These are phyloP conservation scores for Penicillium mononematosum DNA, from an alignment of 495 filamentous ascomycete species.

Conservation along the genomic window DNA sequence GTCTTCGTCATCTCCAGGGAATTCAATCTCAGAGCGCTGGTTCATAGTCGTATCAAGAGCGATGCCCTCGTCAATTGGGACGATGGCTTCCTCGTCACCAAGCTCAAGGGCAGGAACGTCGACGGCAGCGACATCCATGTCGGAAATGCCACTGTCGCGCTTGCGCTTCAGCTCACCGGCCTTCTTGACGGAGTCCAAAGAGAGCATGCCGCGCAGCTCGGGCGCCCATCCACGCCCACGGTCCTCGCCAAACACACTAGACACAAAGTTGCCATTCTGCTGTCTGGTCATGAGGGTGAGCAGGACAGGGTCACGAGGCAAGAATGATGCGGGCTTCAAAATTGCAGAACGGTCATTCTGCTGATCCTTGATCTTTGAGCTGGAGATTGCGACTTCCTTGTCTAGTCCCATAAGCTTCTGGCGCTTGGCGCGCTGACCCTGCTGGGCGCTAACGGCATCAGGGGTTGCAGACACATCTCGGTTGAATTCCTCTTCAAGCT, in stretches of 20 bases:
- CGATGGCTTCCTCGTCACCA: slow-evolving; percentile 57
- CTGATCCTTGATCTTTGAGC: slow-evolving; percentile 67
- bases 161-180: slow-evolving; percentile 88
- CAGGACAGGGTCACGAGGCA: slow-evolving; percentile 81
- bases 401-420: slow-evolving; percentile 73
- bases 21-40: slow-evolving; percentile 54
- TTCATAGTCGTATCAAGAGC: slow-evolving; percentile 54
- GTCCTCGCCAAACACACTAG: slow-evolving; percentile 68
- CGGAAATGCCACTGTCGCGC: slow-evolving; percentile 82
- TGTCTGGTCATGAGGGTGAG: slow-evolving; percentile 88
- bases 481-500: slow-evolving; percentile 63
- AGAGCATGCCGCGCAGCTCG: slow-evolving; percentile 81
- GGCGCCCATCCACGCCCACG: slow-evolving; percentile 82
- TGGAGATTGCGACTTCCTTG: slow-evolving; percentile 57
- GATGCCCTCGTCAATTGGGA: slow-evolving; percentile 47
- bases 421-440: slow-evolving; percentile 71
- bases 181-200: slow-evolving; percentile 72
- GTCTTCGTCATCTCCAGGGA: slow-evolving; percentile 60
- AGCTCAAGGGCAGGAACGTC: slow-evolving; percentile 71
- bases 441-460: slow-evolving; percentile 56
- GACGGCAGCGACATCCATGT: slow-evolving; percentile 65
- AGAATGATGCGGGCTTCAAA: slow-evolving; percentile 70
- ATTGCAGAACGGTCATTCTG: slow-evolving; percentile 79
- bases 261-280: slow-evolving; percentile 83
- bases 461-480: slow-evolving; percentile 51